Conservation (phyloP, 495 filamentous ascomycete species). For the Podospora australis region DNA sequence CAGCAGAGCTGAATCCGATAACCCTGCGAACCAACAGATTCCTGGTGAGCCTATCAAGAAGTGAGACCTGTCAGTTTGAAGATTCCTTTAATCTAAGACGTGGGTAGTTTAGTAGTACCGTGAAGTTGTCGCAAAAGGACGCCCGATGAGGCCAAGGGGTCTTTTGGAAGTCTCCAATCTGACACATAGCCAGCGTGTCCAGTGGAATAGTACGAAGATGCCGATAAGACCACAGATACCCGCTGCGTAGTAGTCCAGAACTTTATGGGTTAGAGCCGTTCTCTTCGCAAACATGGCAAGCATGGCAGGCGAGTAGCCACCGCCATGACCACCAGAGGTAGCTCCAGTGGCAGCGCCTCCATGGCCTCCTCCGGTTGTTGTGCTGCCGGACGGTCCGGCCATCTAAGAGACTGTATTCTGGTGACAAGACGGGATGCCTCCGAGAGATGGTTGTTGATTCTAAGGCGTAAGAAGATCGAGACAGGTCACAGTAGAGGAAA, state of each 20-base stretch:
- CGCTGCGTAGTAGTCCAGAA: slow-evolving; percentile 37
- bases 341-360: slow-evolving; percentile 1
- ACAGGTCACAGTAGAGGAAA: background rate
- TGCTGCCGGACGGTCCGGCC: slow-evolving; percentile 4
- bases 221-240: slow-evolving; percentile 42
- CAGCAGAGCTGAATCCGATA: slow-evolving; percentile 46
- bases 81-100: no score
- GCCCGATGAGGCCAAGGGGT: slow-evolving; percentile 9
- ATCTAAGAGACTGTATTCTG: slow-evolving; percentile 2
- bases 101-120: no score
- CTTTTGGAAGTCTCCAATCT: slow-evolving; percentile 17
- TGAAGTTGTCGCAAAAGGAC: slow-evolving; percentile 21
- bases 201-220: slow-evolving; percentile 45
- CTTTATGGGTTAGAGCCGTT: slow-evolving; percentile 27
- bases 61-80: no score
- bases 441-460: background rate
- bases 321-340: slow-evolving; percentile 12
- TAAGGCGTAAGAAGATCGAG: background rate
- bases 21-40: slow-evolving; percentile 39
- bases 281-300: slow-evolving; percentile 22
- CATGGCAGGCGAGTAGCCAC: slow-evolving; percentile 9
- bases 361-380: slow-evolving; percentile 5
- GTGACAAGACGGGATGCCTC: background rate
- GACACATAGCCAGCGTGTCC: slow-evolving; percentile 31
- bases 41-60: slow-evolving; percentile 32